These are phyloP conservation scores for Trypanosoma caninum DNA, from an alignment of 208 protist species.

Conservation along the genomic window DNA sequence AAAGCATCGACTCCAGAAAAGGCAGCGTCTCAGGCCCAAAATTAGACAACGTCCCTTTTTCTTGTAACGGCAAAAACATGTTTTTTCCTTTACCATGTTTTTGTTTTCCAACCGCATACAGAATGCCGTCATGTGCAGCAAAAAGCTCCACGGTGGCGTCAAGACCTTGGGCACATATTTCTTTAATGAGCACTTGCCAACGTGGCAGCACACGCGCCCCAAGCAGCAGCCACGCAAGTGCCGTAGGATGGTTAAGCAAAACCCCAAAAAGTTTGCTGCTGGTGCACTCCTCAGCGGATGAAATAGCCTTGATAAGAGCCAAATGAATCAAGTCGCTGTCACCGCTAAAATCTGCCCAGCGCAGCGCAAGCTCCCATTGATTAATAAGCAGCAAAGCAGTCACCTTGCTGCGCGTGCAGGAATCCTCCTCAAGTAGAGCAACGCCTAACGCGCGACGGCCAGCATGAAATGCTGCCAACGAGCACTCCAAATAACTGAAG, in stretches of 20 bases:
- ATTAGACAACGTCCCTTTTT: neutral
- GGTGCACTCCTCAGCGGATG: slow-evolving; percentile 9
- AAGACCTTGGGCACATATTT: neutral
- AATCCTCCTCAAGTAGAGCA: slow-evolving; percentile 40
- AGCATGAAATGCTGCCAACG: slow-evolving; percentile 24
- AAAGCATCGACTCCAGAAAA: neutral
- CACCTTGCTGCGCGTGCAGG: slow-evolving; percentile 28
- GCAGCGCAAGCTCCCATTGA: slow-evolving; percentile 24
- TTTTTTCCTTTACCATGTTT: neutral
- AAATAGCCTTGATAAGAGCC: slow-evolving; percentile 17
- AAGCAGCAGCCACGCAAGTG: slow-evolving; percentile 8
- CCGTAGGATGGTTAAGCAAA: slow-evolving; percentile 16
- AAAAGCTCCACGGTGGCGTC: neutral
- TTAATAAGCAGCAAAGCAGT: slow-evolving; percentile 31
- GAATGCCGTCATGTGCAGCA: neutral
- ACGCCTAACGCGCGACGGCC: slow-evolving; percentile 30
- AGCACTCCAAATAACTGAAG: slow-evolving; percentile 38
- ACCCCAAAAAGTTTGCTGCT: slow-evolving; percentile 18
- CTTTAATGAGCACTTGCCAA: slow-evolving; percentile 10
- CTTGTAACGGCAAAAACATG: neutral
- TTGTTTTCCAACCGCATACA: neutral
- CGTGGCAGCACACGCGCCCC: slow-evolving; percentile 7
- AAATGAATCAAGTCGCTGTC: slow-evolving; percentile 45
- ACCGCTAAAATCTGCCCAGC: slow-evolving; percentile 21
- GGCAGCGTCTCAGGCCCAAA: too few species aligned